These are phyloP conservation scores for Calonectria hongkongensis DNA, from an alignment of 2,329 filamentous ascomycete species.

Conservation along the genomic window DNA sequence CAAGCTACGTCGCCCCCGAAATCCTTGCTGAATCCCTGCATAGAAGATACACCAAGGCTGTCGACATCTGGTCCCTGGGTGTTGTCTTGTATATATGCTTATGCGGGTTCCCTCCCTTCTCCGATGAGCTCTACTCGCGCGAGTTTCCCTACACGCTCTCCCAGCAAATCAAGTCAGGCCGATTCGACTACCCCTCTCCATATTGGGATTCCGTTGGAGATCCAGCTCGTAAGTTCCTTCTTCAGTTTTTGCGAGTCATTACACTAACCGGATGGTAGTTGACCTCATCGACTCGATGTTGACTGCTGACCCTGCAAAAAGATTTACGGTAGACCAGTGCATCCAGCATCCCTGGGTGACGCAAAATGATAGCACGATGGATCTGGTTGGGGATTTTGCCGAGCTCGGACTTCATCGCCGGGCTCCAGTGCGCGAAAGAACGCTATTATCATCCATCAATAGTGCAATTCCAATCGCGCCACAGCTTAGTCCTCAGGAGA, in stretches of 20 bases:
- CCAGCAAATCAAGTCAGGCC: neutral
- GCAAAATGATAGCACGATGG: no score
- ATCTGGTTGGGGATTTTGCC: neutral
- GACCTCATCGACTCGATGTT: slow-evolving; percentile 24
- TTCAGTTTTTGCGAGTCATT: no score
- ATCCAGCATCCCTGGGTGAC: slow-evolving; percentile 13
- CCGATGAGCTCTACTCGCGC: slow-evolving; percentile 85
- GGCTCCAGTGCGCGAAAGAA: neutral
- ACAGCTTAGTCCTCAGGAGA: neutral
- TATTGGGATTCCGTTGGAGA: slow-evolving; percentile 24
- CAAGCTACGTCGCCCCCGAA: slow-evolving; percentile 81
- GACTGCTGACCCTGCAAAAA: neutral
- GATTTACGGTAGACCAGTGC: neutral
- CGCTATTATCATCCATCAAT: neutral
- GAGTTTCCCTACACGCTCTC: slow-evolving; percentile 85
- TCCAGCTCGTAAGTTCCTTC: neutral
- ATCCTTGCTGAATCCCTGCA: slow-evolving; percentile 81
- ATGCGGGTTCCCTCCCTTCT: slow-evolving; percentile 89
- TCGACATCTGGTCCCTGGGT: slow-evolving; percentile 89
- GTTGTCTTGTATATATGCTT: slow-evolving; percentile 92
- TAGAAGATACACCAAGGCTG: slow-evolving; percentile 85
- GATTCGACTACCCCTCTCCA: slow-evolving; percentile 27
- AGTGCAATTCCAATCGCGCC: neutral
- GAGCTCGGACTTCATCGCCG: neutral
- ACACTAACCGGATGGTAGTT: neutral